Conservation (phyloP, 306 rosid species). For the Morella rubra region DNA sequence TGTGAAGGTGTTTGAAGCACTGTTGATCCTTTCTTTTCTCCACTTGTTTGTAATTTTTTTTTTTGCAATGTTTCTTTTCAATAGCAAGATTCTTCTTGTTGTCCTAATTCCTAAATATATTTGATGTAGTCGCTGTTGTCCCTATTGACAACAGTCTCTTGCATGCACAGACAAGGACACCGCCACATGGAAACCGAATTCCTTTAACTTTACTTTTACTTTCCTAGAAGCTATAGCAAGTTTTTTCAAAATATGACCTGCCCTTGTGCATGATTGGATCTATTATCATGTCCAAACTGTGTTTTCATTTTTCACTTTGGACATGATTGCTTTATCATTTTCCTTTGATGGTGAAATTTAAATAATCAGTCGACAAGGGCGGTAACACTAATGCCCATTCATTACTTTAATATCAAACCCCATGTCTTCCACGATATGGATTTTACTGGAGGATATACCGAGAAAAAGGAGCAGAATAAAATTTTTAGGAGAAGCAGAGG, state of each 20-base stretch:
- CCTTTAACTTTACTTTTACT: neutral
- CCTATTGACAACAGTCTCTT: neutral
- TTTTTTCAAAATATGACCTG: constrained; percentile 18
- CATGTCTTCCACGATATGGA: neutral
- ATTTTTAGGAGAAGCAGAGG: neutral
- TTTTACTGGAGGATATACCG: neutral
- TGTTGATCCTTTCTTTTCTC: neutral
- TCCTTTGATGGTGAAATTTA: neutral
- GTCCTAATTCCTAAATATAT: too few species aligned
- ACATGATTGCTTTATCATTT: too few species aligned
- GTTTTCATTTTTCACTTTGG: neutral
- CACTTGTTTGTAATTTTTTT: neutral
- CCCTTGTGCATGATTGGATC: neutral
- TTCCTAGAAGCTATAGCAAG: constrained; percentile 2
- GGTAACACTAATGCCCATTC: neutral
- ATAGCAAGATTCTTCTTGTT: too few species aligned
- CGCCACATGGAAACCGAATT: constrained; percentile 20
- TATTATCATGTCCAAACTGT: neutral
- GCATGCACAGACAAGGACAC: neutral
- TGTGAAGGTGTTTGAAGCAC: neutral
- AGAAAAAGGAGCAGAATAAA: neutral
- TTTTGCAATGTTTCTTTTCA: neutral
- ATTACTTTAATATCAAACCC: neutral
- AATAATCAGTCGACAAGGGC: neutral
- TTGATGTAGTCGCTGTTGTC: neutral